Conservation (phyloP, 1,284 basidiomycete genomes). For the Inonotus obliquus region DNA sequence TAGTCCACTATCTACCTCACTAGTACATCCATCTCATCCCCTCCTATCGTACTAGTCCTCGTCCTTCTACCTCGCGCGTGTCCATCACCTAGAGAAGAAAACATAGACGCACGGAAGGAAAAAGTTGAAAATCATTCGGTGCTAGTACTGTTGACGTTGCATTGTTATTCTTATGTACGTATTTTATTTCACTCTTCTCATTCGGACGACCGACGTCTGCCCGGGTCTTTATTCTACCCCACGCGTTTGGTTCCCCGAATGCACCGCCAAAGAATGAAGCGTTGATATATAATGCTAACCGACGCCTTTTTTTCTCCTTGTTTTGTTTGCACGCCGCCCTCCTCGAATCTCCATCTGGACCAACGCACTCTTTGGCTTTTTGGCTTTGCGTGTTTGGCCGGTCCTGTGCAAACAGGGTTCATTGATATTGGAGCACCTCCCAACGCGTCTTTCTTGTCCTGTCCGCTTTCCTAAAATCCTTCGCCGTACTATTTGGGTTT, state of each 20-base stretch:
- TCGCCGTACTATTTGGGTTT: neutral
- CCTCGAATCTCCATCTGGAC: neutral
- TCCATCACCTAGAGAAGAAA: neutral
- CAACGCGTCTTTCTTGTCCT: neutral
- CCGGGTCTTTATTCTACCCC: neutral
- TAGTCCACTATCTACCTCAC: neutral
- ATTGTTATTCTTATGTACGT: conserved; percentile 2
- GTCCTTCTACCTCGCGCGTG: neutral
- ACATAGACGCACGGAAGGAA: no score
- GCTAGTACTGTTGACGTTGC: neutral
- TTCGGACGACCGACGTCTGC: neutral
- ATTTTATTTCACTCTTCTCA: neutral
- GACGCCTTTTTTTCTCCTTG: no score
- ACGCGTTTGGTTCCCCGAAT: no score
- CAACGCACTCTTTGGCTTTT: no score
- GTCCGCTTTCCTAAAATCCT: neutral
- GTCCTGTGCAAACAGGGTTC: neutral
- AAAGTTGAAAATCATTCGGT: neutral
- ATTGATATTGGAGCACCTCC: neutral
- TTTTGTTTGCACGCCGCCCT: neutral
- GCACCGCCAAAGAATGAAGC: no score
- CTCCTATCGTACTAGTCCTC: neutral
- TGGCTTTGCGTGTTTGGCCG: no score
- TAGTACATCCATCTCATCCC: neutral
- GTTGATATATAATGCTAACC: no score